phyloP scores from a whole-genome alignment of 129 eudicot genomes.

The Escallonia rubra region DNA sequence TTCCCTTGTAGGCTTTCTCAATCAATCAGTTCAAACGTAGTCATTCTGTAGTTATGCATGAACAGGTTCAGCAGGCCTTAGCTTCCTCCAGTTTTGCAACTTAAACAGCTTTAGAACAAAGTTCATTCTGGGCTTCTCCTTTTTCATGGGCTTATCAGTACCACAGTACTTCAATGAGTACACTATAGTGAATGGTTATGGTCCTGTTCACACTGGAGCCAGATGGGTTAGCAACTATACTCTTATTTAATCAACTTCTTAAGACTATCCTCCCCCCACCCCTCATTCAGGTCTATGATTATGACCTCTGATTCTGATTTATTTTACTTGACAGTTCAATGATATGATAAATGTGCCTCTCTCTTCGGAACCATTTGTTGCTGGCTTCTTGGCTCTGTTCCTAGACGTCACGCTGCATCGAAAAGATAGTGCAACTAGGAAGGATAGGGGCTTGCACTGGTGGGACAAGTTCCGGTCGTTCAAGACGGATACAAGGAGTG shows the following conservation, averaged over 20 bases:
- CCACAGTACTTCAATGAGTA: slow-evolving; percentile 94
- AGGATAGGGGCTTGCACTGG: slow-evolving; percentile 96
- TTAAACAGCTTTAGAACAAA: slow-evolving; percentile 85
- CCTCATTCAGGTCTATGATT: background rate
- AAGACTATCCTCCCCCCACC: too few species aligned
- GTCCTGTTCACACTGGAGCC: slow-evolving; percentile 83
- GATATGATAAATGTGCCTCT: slow-evolving; percentile 88
- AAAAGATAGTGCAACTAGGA: slow-evolving; percentile 66
- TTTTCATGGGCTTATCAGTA: slow-evolving; percentile 89
- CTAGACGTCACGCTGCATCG: slow-evolving; percentile 62
- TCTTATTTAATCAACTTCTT: background rate
- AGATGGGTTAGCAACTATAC: slow-evolving; percentile 67
- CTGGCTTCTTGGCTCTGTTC: slow-evolving; percentile 64
- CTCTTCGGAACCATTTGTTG: slow-evolving; percentile 89
- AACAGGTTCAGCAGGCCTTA: slow-evolving; percentile 80
- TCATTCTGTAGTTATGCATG: slow-evolving; percentile 1
- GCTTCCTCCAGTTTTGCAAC: slow-evolving; percentile 92
- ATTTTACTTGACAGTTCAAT: slow-evolving; percentile 51
- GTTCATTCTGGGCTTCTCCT: slow-evolving; percentile 81
- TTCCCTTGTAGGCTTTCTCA: background rate
- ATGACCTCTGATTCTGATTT: background rate
- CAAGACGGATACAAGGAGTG: slow-evolving; percentile 88
- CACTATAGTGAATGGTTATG: slow-evolving; percentile 50
- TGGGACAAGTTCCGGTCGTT: slow-evolving; percentile 82
- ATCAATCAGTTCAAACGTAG: background rate